phyloP scores from a whole-genome alignment of 495 filamentous ascomycete genomes.

The Penicillium canariense region DNA sequence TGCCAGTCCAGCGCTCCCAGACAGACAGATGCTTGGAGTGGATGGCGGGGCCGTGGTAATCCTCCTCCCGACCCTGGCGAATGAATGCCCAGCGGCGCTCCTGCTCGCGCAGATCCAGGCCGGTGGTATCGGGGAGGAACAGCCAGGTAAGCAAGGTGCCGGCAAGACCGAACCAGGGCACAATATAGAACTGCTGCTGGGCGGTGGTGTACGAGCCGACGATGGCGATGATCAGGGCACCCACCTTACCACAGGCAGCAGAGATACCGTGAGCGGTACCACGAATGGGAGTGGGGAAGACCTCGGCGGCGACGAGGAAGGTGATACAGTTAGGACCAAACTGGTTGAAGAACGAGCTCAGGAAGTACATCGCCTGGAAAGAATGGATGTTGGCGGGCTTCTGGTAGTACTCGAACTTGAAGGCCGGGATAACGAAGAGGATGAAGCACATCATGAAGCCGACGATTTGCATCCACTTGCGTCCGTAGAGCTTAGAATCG shows the following conservation, averaged over 20 bases:
- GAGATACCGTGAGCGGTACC: slow-evolving; percentile 87
- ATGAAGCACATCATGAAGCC: slow-evolving; percentile 85
- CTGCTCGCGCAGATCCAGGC: slow-evolving; percentile 88
- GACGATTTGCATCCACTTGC: slow-evolving; percentile 86
- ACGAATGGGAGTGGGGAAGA: slow-evolving; percentile 83
- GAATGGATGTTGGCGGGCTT: slow-evolving; percentile 59
- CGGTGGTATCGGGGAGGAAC: slow-evolving; percentile 88
- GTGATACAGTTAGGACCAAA: slow-evolving; percentile 90
- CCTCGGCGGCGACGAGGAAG: slow-evolving; percentile 86
- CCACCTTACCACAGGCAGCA: slow-evolving; percentile 76
- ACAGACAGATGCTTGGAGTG: slow-evolving; percentile 75
- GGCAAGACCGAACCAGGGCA: slow-evolving; percentile 84
- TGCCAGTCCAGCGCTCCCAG: slow-evolving; percentile 63
- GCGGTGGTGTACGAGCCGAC: slow-evolving; percentile 82
- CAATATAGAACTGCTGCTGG: slow-evolving; percentile 75
- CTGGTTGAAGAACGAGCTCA: slow-evolving; percentile 92
- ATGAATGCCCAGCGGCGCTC: slow-evolving; percentile 83
- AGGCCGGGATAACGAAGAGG: slow-evolving; percentile 80
- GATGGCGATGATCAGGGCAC: slow-evolving; percentile 76
- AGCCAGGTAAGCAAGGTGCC: slow-evolving; percentile 74
- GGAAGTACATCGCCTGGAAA: slow-evolving; percentile 91
- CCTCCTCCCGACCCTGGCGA: slow-evolving; percentile 63
- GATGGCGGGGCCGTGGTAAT: slow-evolving; percentile 85
- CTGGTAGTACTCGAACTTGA: slow-evolving; percentile 76
- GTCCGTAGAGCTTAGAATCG: slow-evolving; percentile 87